Conservation (phyloP, 169 alveolate species). For the Plasmodium gonderi region DNA sequence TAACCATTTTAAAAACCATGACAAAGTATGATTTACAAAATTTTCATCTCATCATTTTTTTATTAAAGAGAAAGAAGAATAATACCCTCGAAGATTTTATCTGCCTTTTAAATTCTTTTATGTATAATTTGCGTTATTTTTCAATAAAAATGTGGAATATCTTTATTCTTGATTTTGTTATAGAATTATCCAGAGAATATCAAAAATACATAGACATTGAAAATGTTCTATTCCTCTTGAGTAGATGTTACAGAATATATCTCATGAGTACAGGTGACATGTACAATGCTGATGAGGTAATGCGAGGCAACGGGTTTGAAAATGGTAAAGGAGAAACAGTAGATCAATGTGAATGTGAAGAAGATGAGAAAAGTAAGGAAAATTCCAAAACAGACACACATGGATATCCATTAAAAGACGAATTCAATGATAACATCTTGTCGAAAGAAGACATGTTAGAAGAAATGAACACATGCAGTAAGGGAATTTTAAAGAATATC, state of each 20-base stretch:
- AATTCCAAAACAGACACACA: neutral
- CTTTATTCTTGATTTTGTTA: slow-evolving; percentile 48
- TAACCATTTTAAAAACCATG: slow-evolving; percentile 21
- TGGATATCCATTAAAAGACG: neutral
- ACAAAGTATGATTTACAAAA: slow-evolving; percentile 38
- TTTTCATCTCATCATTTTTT: slow-evolving; percentile 21
- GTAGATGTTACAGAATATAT: slow-evolving; percentile 45
- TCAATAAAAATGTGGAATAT: slow-evolving; percentile 43
- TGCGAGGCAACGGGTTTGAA: neutral
- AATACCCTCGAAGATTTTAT: slow-evolving; percentile 45
- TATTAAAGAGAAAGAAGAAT: slow-evolving; percentile 40
- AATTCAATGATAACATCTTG: slow-evolving; percentile 12
- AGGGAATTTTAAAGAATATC: slow-evolving; percentile 47
- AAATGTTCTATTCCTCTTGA: slow-evolving; percentile 36
- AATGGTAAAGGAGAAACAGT: neutral
- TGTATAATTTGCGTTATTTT: slow-evolving; percentile 56
- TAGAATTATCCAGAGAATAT: slow-evolving; percentile 29
- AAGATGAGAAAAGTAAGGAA: neutral
- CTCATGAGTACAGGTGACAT: neutral
- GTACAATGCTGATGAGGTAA: neutral
- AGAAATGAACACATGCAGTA: slow-evolving; percentile 10
- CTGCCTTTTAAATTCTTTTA: slow-evolving; percentile 10
- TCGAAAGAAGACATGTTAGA: slow-evolving; percentile 1
- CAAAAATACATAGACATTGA: slow-evolving; percentile 10
- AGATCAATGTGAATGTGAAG: neutral